phyloP scores from a whole-genome alignment of 2,329 filamentous ascomycete species.

The Penicillium olsonii region DNA sequence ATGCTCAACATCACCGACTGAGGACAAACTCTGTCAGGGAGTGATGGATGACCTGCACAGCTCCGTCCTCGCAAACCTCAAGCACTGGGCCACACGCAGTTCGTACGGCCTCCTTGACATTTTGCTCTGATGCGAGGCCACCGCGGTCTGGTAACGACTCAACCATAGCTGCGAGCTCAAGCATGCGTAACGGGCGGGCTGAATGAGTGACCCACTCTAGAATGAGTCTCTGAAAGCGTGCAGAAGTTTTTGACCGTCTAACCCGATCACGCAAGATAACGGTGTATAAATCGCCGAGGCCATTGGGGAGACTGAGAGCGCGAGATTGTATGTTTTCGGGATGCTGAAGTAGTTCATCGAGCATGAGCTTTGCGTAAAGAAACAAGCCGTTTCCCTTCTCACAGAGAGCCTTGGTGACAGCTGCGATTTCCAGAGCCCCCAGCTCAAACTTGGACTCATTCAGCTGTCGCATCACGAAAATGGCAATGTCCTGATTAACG shows the following conservation, averaged over 20 bases:
- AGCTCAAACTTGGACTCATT: not conserved
- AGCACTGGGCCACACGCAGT: constrained; percentile 45
- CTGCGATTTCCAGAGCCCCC: not conserved
- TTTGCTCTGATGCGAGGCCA: not conserved
- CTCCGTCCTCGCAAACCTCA: constrained; percentile 49
- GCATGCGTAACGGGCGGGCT: constrained; percentile 43
- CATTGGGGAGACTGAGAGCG: constrained; percentile 36
- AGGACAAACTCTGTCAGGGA: constrained; percentile 52
- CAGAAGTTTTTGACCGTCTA: constrained; percentile 30
- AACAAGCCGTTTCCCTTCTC: not conserved
- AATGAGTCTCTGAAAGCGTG: constrained; percentile 39
- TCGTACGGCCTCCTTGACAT: constrained; percentile 39
- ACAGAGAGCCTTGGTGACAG: not conserved
- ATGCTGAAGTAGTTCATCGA: constrained; percentile 39
- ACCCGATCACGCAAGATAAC: constrained; percentile 41
- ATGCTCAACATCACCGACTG: constrained; percentile 8
- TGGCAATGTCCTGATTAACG: not conserved
- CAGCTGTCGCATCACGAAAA: not conserved
- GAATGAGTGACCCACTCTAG: constrained; percentile 48
- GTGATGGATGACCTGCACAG: constrained; percentile 50
- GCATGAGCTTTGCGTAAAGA: constrained; percentile 23
- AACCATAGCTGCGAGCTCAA: constrained; percentile 41
- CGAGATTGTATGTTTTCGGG: constrained; percentile 21
- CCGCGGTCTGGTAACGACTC: constrained; percentile 7
- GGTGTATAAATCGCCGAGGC: constrained; percentile 45